Conservation (phyloP, 345 rosid species). For the Eucalyptus erythrocorys region DNA sequence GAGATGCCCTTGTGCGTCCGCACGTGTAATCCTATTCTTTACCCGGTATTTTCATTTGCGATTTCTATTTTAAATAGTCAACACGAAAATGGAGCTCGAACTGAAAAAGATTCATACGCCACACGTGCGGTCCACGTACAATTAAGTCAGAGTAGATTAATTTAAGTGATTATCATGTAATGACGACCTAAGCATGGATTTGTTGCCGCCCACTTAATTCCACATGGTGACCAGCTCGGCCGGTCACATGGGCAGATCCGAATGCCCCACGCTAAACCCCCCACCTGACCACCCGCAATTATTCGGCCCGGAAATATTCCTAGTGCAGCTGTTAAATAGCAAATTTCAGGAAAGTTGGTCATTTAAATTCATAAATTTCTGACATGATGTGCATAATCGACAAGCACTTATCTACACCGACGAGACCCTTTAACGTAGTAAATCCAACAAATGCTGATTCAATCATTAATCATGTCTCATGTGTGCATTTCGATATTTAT, state of each 20-base stretch:
- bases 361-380: not conserved
- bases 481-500: not conserved
- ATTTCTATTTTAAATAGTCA: not conserved
- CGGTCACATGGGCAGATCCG: slow-evolving; percentile 29
- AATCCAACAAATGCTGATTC: not conserved
- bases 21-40: not conserved
- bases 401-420: not conserved
- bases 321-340: not conserved
- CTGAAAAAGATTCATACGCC: not conserved
- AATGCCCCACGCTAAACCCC: not conserved
- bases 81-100: not conserved
- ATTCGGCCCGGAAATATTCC: not conserved
- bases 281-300: not conserved
- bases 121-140: not conserved
- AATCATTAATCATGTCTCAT: not conserved
- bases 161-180: not conserved
- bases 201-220: not conserved
- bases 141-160: not conserved
- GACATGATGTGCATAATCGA: not conserved
- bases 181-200: not conserved
- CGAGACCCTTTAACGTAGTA: not conserved
- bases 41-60: not conserved
- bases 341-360: not conserved
- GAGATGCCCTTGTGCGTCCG: not conserved
- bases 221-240: slow-evolving; percentile 61